Evolutionary conservation across 2,329 filamentous ascomycete species (phyloP), one percentile per base, ranked within the genome.

Genomic region (Ophiostoma ips): DNA sequence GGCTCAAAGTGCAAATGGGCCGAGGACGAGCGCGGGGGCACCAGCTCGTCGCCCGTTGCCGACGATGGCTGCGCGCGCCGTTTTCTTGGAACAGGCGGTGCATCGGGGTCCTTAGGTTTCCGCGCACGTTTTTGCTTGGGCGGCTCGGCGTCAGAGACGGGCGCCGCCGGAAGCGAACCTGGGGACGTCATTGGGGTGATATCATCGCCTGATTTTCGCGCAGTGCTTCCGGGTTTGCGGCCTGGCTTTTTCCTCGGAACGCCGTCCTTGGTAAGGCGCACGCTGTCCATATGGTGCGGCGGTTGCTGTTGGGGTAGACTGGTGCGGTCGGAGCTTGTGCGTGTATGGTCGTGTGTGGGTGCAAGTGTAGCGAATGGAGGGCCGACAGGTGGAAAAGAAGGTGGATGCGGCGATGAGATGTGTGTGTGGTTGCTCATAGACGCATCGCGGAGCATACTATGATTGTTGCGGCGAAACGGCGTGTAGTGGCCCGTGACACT

Each of bases 181-280:
- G 66, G 63, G 48, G 64, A 61, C 49, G 60, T 60, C 34, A 49
- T 15, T n/a, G 38, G 36, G 2, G 53, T 37, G 44, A 47, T 48
- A 34, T 59, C 58, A 13, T 50, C 50, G 12, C 54, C 53, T 45
- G 40, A 43, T 43, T 56, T 57, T 51, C 61, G 63, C 33, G 58
- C 58, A 36, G 59, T 53, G 5, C 68, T 76, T 60, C 72, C 83
- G 59, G 79, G 77, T 60, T 83, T 83, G 46, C 79, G 73, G 19
- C 77, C 78, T 18, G 78, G 77, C 65, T 82, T 83, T 64, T 80
- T 80, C 5, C 77, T 66, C 0, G 76, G 75, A 7, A 77, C 60
- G 11, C 76, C 76, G 48, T 76, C 75, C 24, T 76, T 75, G 0
- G 75, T 79, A 48, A 79, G 63, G 54, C 68, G 70, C 28, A 73